A percentile compares a stretch with the other conserved stretches of the same genome.
Evolutionary conservation across 2,329 filamentous ascomycete genomes (phyloP).

Genomic region (Paecilomyces dactylethromorphus): DNA sequence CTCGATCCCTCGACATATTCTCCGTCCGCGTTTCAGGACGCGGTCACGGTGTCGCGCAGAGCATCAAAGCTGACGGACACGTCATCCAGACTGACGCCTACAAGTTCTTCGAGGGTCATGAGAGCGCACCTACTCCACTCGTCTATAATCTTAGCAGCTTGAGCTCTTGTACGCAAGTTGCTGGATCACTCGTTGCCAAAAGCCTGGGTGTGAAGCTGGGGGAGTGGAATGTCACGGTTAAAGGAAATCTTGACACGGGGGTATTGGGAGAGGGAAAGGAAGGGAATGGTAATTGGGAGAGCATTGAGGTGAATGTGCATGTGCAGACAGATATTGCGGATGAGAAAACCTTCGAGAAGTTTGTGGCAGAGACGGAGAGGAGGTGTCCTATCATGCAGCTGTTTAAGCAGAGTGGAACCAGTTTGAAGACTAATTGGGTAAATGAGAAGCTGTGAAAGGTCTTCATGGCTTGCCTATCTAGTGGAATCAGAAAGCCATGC

Average conservation of each 20-base stretch:
- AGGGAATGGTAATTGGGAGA: neutral
- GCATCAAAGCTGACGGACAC: neutral
- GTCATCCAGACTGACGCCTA: neutral
- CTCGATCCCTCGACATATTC: neutral
- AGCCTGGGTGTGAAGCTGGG: neutral
- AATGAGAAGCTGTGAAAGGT: neutral
- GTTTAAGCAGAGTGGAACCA: neutral
- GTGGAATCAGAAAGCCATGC: neutral
- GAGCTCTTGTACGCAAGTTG: neutral
- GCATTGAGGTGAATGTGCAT: neutral
- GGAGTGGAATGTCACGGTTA: neutral
- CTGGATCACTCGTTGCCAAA: neutral
- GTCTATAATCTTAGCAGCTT: neutral
- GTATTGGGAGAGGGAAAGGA: neutral
- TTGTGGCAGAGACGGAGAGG: neutral
- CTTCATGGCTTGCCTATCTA: neutral
- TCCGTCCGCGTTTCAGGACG: neutral
- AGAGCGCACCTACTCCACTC: neutral
- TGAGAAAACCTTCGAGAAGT: neutral
- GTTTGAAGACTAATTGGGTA: neutral
- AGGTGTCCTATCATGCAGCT: neutral
- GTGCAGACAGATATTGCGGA: neutral
- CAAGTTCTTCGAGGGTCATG: neutral
- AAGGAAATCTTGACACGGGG: neutral
- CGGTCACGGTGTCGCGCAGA: neutral